phyloP scores from a whole-genome alignment of 1,139 yeast genomes.

The Taphrina wiesneri region DNA sequence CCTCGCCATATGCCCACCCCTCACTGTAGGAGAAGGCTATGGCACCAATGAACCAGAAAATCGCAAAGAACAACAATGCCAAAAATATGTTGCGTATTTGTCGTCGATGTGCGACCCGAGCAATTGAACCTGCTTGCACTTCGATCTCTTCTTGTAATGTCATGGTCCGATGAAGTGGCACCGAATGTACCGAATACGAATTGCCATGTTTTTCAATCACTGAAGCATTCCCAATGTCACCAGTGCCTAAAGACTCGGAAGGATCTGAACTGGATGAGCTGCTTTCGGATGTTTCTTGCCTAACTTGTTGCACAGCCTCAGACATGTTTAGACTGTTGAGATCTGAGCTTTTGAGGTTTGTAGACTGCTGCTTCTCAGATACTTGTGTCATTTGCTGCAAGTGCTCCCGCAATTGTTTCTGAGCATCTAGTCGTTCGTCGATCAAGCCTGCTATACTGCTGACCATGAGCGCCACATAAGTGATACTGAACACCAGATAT shows the following conservation, averaged over 20 bases:
- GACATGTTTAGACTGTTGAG: background rate
- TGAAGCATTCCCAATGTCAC: background rate
- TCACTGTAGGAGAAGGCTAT: slow-evolving; percentile 59
- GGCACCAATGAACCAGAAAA: slow-evolving; percentile 74
- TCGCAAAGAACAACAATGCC: slow-evolving; percentile 49
- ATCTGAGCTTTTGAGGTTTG: background rate
- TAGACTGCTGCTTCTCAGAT: background rate
- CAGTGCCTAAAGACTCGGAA: background rate
- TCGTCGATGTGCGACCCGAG: slow-evolving; percentile 1
- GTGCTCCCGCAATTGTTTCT: slow-evolving; percentile 7
- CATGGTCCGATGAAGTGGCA: slow-evolving; percentile 8
- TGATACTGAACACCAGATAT: slow-evolving; percentile 15
- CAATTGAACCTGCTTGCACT: slow-evolving; percentile 2
- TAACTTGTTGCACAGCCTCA: background rate
- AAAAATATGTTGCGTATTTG: slow-evolving; percentile 10
- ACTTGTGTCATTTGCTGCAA: slow-evolving; percentile 6
- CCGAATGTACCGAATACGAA: background rate
- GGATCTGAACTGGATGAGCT: background rate
- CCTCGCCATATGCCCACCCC: slow-evolving; percentile 67
- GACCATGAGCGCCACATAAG: slow-evolving; percentile 11
- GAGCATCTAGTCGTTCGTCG: slow-evolving; percentile 10
- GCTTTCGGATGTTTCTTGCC: background rate
- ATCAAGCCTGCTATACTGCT: slow-evolving; percentile 9
- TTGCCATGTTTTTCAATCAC: background rate
- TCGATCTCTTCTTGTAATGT: slow-evolving; percentile 10